These are phyloP conservation scores for Neonectria magnoliae DNA, from an alignment of 2,329 filamentous ascomycete genomes.

Conservation along the genomic window DNA sequence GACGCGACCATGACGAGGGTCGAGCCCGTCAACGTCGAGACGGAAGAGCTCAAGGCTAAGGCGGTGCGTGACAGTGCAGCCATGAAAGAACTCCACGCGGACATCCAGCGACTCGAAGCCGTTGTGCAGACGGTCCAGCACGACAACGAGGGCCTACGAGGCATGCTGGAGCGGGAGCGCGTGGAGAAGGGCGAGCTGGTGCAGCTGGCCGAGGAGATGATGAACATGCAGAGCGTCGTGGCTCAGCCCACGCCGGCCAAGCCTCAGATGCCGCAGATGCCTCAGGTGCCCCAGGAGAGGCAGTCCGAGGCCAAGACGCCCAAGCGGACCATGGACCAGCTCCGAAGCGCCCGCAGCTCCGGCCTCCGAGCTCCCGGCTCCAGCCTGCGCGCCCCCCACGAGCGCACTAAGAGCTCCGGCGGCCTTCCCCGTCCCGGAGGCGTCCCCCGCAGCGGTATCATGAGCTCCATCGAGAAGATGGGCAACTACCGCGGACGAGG, in stretches of 20 bases:
- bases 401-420: constrained; percentile 56
- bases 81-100: constrained; percentile 75
- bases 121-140: constrained; percentile 75
- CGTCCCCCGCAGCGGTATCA: constrained; percentile 72
- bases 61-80: constrained; percentile 74
- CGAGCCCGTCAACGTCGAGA: constrained; percentile 56
- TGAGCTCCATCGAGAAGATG: constrained; percentile 91
- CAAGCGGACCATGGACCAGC: constrained; percentile 43
- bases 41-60: constrained; percentile 63
- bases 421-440: constrained; percentile 62
- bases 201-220: constrained; percentile 84
- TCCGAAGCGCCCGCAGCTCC: constrained; percentile 61
- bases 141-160: constrained; percentile 73
- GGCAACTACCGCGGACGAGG: constrained; percentile 67
- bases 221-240: constrained; percentile 70
- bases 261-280: constrained; percentile 37
- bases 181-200: constrained; percentile 88
- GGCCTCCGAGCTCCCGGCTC: constrained; percentile 70
- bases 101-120: constrained; percentile 78
- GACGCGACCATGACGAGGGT: constrained; percentile 73
- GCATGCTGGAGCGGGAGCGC: constrained; percentile 76
- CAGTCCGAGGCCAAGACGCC: constrained; percentile 48
- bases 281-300: constrained; percentile 34
- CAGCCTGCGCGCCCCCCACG: constrained; percentile 55
- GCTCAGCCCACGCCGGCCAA: constrained; percentile 36